Evolutionary conservation across 257 asterid species (phyloP).

Genomic region (Nyctanthes arbortristis): DNA sequence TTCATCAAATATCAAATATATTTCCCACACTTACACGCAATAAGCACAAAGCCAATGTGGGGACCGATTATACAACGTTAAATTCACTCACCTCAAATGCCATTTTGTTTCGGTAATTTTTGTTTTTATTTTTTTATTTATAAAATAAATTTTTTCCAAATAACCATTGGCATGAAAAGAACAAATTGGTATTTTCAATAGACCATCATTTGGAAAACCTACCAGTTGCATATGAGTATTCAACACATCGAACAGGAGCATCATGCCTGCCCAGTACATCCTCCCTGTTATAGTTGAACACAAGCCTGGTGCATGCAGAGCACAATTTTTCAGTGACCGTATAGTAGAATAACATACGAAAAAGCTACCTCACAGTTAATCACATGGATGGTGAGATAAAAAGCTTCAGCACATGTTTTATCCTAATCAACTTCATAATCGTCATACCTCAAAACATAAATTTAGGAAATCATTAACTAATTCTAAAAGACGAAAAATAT

Average conservation of each 20-base stretch:
- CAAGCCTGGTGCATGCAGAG: conserved; percentile 35
- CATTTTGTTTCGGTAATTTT: no score
- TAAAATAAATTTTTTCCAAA: no score
- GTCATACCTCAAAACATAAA: neutral
- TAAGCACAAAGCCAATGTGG: no score
- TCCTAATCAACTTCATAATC: neutral
- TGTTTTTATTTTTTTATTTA: no score
- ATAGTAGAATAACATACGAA: neutral
- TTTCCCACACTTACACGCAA: no score
- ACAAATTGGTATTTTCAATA: no score
- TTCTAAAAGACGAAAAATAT: neutral
- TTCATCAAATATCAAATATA: no score
- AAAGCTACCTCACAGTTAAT: neutral
- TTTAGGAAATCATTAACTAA: neutral
- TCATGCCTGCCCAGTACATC: conserved; percentile 76
- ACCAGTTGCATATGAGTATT: conserved; percentile 84
- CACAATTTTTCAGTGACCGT: conserved; percentile 4
- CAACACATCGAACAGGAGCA: conserved; percentile 82
- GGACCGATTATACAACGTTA: no score
- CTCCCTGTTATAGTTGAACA: conserved; percentile 61
- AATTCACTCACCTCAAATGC: no score
- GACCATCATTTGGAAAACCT: conserved; percentile 5
- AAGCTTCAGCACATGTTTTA: neutral
- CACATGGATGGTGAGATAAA: neutral
- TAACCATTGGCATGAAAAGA: neutral